phyloP scores from a whole-genome alignment of 306 rosid species.

The Parietaria judaica region DNA sequence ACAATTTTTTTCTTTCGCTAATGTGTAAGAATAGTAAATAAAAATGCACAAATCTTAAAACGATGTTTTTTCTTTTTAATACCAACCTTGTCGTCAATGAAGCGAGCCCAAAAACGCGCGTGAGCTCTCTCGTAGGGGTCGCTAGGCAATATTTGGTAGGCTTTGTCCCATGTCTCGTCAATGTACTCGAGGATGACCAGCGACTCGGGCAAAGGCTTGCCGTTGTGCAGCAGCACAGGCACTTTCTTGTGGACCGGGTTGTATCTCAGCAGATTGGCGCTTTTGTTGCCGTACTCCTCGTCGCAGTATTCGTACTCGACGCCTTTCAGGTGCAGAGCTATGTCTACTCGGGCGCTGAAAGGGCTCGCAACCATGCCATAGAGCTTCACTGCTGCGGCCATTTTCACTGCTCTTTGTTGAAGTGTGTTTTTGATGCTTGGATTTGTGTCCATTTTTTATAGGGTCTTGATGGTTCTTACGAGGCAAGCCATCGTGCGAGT shows the following conservation, averaged over 20 bases:
- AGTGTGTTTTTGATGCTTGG: background rate
- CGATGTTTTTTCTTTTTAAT: too few relatives aligned
- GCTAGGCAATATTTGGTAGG: conserved; percentile 31
- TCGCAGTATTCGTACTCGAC: conserved; percentile 30
- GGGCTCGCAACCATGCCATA: conserved; percentile 37
- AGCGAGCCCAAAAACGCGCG: conserved; percentile 61
- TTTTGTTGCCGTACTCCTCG: conserved; percentile 32
- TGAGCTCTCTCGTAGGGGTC: conserved; percentile 36
- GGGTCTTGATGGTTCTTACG: background rate
- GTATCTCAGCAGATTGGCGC: conserved; percentile 34
- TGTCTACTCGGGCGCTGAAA: conserved; percentile 28
- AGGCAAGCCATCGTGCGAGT: background rate
- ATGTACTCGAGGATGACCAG: conserved; percentile 45
- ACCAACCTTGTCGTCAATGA: conserved; percentile 50
- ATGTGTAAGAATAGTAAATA: too few relatives aligned
- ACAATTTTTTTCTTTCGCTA: too few relatives aligned
- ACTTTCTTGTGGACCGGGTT: conserved; percentile 52
- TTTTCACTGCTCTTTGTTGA: background rate
- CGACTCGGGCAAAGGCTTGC: conserved; percentile 44
- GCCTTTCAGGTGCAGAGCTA: conserved; percentile 53
- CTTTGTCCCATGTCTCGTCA: conserved; percentile 33
- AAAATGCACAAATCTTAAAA: too few relatives aligned
- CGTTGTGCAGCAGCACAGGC: conserved; percentile 42
- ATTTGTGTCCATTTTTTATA: background rate
- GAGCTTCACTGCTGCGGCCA: conserved; percentile 29